These are phyloP conservation scores for Angophora floribunda DNA, from an alignment of 345 rosid genomes.

Conservation along the genomic window DNA sequence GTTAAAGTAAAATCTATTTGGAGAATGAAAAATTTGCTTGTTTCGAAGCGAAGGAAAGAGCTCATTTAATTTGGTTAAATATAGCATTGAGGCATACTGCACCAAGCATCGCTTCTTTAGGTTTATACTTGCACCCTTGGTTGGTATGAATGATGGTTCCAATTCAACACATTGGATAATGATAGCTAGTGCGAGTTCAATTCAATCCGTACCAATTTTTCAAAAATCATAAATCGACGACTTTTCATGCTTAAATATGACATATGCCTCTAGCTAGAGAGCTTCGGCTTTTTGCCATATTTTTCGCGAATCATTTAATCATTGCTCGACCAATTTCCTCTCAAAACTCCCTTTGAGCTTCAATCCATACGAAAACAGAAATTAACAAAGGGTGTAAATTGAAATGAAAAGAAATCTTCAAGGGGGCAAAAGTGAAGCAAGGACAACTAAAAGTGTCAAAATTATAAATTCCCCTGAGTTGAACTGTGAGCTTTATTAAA, in stretches of 20 bases:
- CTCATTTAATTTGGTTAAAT: background rate
- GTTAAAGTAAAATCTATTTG: background rate
- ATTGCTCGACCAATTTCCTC: background rate
- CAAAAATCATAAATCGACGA: background rate
- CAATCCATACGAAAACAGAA: background rate
- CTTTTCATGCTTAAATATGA: background rate
- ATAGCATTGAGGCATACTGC: background rate
- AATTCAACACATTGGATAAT: background rate
- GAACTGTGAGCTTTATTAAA: background rate
- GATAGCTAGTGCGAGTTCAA: background rate
- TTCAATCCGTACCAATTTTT: no score
- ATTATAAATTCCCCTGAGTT: background rate
- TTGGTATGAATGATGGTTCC: background rate
- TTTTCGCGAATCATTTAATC: background rate
- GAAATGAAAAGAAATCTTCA: background rate
- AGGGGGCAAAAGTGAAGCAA: background rate
- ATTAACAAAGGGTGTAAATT: background rate
- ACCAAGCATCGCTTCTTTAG: background rate
- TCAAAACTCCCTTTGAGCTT: background rate
- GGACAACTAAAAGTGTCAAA: background rate
- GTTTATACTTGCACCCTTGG: background rate
- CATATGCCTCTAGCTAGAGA: background rate
- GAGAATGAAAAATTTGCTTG: background rate
- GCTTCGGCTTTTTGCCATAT: background rate
- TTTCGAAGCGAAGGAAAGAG: no score